Evolutionary conservation across 2,329 filamentous ascomycete species (phyloP).

Genomic region (Lecanoromycetidae sp.): DNA sequence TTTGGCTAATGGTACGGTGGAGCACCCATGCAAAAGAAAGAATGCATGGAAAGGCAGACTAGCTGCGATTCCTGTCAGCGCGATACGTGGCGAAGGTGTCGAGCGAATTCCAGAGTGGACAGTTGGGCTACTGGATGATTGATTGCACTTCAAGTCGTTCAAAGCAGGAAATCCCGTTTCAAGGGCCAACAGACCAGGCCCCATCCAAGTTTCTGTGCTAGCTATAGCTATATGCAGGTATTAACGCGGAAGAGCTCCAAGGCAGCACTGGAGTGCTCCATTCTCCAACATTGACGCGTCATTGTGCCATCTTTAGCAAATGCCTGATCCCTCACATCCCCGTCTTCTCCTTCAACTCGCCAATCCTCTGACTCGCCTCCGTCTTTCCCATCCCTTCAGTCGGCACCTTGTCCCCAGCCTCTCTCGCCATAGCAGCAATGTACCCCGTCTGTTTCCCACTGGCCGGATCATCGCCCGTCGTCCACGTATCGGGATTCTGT

Average conservation of each 20-base stretch:
- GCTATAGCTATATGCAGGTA: too few relatives aligned
- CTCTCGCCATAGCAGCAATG: conserved; percentile 17
- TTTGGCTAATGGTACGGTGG: conserved; percentile 48
- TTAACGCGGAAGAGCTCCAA: too few relatives aligned
- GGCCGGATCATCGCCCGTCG: conserved; percentile 14
- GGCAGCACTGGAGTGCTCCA: too few relatives aligned
- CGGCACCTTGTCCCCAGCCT: conserved; percentile 16
- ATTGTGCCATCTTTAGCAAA: too few relatives aligned
- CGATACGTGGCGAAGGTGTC: conserved; percentile 75
- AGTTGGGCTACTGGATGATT: conserved; percentile 51
- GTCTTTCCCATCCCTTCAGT: conserved; percentile 31
- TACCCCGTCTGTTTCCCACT: conserved; percentile 18
- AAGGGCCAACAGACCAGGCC: too few relatives aligned
- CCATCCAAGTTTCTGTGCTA: too few relatives aligned
- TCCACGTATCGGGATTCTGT: conserved; percentile 15
- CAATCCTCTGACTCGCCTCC: conserved; percentile 33
- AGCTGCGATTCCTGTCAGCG: conserved; percentile 71
- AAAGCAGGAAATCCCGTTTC: too few relatives aligned
- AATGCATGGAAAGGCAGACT: conserved; percentile 48
- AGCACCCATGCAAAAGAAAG: conserved; percentile 63
- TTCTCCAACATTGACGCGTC: too few relatives aligned
- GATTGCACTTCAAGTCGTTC: too few relatives aligned
- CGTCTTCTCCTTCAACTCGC: conserved; percentile 34
- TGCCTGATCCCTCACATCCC: conserved; percentile 17
- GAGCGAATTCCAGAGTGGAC: conserved; percentile 62